phyloP scores from a whole-genome alignment of 345 rosid species.

The Citrus cavaleriei region DNA sequence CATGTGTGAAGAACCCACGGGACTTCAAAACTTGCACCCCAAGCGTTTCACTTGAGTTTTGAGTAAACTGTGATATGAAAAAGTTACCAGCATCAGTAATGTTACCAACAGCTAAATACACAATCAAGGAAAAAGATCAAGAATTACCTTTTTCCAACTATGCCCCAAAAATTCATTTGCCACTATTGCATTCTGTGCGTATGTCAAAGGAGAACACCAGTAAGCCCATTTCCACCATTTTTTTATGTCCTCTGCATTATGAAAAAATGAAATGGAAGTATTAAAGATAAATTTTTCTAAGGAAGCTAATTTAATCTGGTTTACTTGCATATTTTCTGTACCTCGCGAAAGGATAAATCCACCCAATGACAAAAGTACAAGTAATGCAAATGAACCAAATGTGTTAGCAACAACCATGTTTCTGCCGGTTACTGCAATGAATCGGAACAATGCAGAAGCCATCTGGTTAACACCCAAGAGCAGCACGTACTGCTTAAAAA shows the following conservation, averaged over 20 bases:
- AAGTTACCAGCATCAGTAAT: neutral
- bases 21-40: conserved; percentile 42
- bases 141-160: conserved; percentile 48
- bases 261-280: neutral
- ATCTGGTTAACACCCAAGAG: conserved; percentile 41
- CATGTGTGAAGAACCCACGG: conserved; percentile 36
- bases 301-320: neutral
- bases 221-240: conserved; percentile 68
- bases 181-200: conserved; percentile 50
- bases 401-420: conserved; percentile 46
- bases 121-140: neutral
- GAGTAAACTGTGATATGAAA: neutral
- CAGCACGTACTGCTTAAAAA: conserved; percentile 44
- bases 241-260: conserved; percentile 41
- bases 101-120: neutral
- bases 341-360: conserved; percentile 46
- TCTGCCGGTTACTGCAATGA: conserved; percentile 49
- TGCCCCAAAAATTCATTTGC: conserved; percentile 49
- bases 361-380: conserved; percentile 36
- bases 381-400: conserved; percentile 42
- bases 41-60: conserved; percentile 24
- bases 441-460: conserved; percentile 53
- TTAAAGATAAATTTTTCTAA: neutral
- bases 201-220: conserved; percentile 62
- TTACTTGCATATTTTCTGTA: neutral